Evolutionary conservation across 768 basidiomycete species (phyloP).

Genomic region (Agaricus blazei): DNA sequence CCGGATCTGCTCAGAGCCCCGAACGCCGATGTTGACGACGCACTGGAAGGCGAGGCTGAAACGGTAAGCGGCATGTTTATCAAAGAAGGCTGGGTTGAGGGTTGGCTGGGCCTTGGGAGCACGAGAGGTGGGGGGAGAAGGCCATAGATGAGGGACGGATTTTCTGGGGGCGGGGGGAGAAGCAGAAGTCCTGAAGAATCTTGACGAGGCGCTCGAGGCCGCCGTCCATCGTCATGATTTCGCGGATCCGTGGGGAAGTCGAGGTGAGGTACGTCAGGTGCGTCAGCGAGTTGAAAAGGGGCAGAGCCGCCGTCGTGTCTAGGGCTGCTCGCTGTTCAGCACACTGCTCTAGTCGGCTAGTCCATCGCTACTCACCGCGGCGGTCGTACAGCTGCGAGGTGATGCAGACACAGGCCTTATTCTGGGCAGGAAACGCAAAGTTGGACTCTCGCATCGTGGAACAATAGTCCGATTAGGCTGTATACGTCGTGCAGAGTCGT

Average conservation of each 20-base stretch:
- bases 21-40: constrained; percentile 93
- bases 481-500: not conserved
- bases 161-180: constrained; percentile 81
- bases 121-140: constrained; percentile 62
- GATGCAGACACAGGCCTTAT: constrained; percentile 92
- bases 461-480: constrained; percentile 1
- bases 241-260: constrained; percentile 94
- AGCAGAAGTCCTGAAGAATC: constrained; percentile 85
- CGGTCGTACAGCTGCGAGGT: constrained; percentile 93
- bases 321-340: constrained; percentile 29
- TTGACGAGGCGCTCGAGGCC: constrained; percentile 94
- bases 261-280: constrained; percentile 96
- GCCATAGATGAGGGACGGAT: constrained; percentile 71
- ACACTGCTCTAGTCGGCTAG: constrained; percentile 4
- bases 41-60: constrained; percentile 96
- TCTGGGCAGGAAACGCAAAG: constrained; percentile 91
- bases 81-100: constrained; percentile 64
- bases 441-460: constrained; percentile 84
- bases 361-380: constrained; percentile 55
- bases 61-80: constrained; percentile 82
- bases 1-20: constrained; percentile 89
- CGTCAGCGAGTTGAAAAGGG: constrained; percentile 81
- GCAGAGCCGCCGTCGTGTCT: constrained; percentile 44
- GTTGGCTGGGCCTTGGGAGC: constrained; percentile 52
- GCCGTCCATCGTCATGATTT: constrained; percentile 97